A percentile compares a stretch with the other conserved stretches of the same genome.
phyloP scores from a whole-genome alignment of 176 grass and related monocot species.

The Avena atlantica region DNA sequence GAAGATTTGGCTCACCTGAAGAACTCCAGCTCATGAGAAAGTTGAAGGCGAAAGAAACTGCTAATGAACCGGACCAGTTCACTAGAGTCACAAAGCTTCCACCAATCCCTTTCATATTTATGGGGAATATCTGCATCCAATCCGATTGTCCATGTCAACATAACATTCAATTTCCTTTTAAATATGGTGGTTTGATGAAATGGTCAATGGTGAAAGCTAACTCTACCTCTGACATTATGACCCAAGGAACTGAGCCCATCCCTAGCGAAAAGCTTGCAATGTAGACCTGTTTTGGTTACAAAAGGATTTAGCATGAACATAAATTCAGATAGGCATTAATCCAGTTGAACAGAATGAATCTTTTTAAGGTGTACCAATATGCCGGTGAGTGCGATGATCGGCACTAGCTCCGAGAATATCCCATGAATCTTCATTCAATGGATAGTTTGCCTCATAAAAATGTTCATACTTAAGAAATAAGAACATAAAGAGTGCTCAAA shows the following conservation, averaged over 20 bases:
- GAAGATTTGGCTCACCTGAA: constrained; percentile 43
- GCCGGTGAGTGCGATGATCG: constrained; percentile 53
- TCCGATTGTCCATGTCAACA: background rate
- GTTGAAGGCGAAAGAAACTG: constrained; percentile 64
- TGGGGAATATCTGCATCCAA: constrained; percentile 64
- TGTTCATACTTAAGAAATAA: background rate
- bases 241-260: constrained; percentile 73
- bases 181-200: background rate
- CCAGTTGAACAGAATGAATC: background rate
- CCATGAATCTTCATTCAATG: constrained; percentile 43
- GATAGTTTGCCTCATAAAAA: background rate
- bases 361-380: constrained; percentile 51
- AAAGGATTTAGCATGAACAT: background rate
- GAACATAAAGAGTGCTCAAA: background rate
- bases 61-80: constrained; percentile 64
- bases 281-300: constrained; percentile 51
- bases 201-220: background rate
- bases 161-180: background rate
- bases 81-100: constrained; percentile 65
- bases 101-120: constrained; percentile 55
- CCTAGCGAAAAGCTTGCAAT: constrained; percentile 59
- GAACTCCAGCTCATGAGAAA: constrained; percentile 74
- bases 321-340: background rate
- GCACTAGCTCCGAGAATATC: constrained; percentile 35
- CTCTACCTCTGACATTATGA: constrained; percentile 74